Percentiles rank a stretch among this genome's conserved stretches.
Evolutionary conservation across 2,329 filamentous ascomycete species (phyloP).

Genomic region (Calonectria hongkongensis): DNA sequence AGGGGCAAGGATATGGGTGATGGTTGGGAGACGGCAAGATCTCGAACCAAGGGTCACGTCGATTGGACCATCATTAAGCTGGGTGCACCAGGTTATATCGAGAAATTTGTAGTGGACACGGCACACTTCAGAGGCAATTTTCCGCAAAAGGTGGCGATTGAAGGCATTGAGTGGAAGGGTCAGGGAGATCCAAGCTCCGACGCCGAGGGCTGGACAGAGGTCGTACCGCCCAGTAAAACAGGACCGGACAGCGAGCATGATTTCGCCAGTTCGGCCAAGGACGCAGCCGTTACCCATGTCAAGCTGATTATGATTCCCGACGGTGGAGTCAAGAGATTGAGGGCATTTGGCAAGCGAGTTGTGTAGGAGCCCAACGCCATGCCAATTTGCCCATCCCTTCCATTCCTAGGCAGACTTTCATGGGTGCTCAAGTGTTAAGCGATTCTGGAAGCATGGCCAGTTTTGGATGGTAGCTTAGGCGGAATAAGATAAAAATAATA

Average conservation of each 20-base stretch:
- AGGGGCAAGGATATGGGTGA: constrained; percentile 91
- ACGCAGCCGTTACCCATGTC: constrained; percentile 83
- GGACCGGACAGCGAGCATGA: constrained; percentile 84
- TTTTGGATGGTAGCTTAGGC: background rate
- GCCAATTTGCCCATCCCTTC: constrained; percentile 22
- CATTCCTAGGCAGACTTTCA: constrained; percentile 28
- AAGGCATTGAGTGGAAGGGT: constrained; percentile 74
- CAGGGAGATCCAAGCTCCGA: constrained; percentile 73
- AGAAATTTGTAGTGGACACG: constrained; percentile 84
- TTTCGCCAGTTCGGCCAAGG: constrained; percentile 74
- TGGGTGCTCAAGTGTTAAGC: background rate
- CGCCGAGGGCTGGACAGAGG: constrained; percentile 78
- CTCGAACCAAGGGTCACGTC: constrained; percentile 81
- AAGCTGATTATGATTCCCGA: constrained; percentile 96
- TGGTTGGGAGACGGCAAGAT: constrained; percentile 89
- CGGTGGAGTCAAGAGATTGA: constrained; percentile 91
- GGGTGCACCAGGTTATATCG: constrained; percentile 78
- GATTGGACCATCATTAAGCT: constrained; percentile 89
- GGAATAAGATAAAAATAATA: background rate
- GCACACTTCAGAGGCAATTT: constrained; percentile 91
- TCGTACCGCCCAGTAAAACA: constrained; percentile 80
- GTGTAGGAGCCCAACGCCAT: constrained; percentile 43
- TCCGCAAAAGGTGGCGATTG: constrained; percentile 83
- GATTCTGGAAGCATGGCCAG: background rate
- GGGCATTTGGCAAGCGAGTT: constrained; percentile 65